A percentile compares a stretch with the other conserved stretches of the same genome.
phyloP scores from a whole-genome alignment of 1,139 yeast genomes.

The Candida tetrigidarum region DNA sequence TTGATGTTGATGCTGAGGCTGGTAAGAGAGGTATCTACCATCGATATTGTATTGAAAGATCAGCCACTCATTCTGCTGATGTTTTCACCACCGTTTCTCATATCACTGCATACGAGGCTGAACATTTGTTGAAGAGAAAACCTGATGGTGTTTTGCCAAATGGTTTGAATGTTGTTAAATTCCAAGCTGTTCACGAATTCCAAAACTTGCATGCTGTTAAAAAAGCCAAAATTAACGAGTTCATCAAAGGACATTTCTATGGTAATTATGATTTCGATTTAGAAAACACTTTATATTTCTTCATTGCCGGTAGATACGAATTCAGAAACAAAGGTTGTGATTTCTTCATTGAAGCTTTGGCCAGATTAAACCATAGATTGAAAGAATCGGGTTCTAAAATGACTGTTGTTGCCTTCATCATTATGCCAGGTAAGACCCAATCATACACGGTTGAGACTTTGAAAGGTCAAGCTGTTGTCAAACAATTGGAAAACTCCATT shows the following conservation, averaged over 20 bases:
- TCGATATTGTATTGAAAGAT: slow-evolving; percentile 94
- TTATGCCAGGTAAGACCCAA: slow-evolving; percentile 96
- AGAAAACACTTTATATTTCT: slow-evolving; percentile 91
- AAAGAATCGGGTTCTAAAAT: slow-evolving; percentile 82
- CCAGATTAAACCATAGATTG: slow-evolving; percentile 86
- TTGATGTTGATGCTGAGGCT: slow-evolving; percentile 97
- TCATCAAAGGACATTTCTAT: slow-evolving; percentile 95
- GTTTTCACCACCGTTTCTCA: slow-evolving; percentile 98
- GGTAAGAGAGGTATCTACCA: slow-evolving; percentile 98
- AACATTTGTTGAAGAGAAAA: slow-evolving; percentile 89
- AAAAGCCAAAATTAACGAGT: slow-evolving; percentile 92
- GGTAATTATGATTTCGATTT: slow-evolving; percentile 96
- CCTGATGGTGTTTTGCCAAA: slow-evolving; percentile 99
- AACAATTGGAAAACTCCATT: slow-evolving; percentile 87
- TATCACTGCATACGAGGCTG: slow-evolving; percentile 94
- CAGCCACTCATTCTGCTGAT: slow-evolving; percentile 96
- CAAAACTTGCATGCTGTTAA: slow-evolving; percentile 93
- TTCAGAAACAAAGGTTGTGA: slow-evolving; percentile 97
- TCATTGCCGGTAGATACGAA: slow-evolving; percentile 97
- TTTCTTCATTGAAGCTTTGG: slow-evolving; percentile 90
- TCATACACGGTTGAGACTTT: slow-evolving; percentile 96
- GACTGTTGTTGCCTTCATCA: slow-evolving; percentile 97
- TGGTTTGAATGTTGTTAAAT: slow-evolving; percentile 94
- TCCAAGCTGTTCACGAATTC: slow-evolving; percentile 97
- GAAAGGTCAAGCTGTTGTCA: slow-evolving; percentile 95